Conservation (phyloP, 495 filamentous ascomycete species). For the Penicillium dipodomyicola region DNA sequence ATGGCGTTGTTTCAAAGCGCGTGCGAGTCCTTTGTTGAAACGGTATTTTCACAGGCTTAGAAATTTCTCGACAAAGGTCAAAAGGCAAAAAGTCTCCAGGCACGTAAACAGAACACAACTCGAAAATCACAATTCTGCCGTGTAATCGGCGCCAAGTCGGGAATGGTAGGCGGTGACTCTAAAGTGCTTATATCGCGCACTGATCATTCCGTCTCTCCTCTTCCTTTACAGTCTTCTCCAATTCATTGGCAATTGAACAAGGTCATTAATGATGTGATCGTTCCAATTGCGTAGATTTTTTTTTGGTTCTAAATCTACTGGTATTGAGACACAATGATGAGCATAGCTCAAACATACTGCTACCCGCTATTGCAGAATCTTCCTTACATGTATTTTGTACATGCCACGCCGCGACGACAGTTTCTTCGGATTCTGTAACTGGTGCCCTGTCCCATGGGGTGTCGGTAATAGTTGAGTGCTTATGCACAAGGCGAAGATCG, state of each 20-base stretch:
- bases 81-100: background rate
- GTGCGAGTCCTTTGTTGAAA: background rate
- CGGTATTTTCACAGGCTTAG: background rate
- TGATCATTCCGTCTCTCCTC: conserved; percentile 8
- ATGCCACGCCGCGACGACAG: conserved; percentile 55
- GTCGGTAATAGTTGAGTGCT: conserved; percentile 54
- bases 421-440: conserved; percentile 54
- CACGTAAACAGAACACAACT: conserved; percentile 3
- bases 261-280: conserved; percentile 13
- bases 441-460: conserved; percentile 45
- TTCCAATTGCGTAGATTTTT: background rate
- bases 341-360: conserved; percentile 1
- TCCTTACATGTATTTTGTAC: background rate
- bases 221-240: background rate
- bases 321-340: background rate
- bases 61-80: background rate
- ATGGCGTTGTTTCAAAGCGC: background rate
- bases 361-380: background rate
- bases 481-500: conserved; percentile 54
- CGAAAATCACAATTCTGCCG: conserved; percentile 14
- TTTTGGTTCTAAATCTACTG: background rate
- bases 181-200: conserved; percentile 3
- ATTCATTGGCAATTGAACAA: conserved; percentile 1
- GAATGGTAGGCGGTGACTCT: conserved; percentile 6
- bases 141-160: background rate